phyloP scores from a whole-genome alignment of 2,329 filamentous ascomycete genomes.

The Chrysosporium queenslandicum region DNA sequence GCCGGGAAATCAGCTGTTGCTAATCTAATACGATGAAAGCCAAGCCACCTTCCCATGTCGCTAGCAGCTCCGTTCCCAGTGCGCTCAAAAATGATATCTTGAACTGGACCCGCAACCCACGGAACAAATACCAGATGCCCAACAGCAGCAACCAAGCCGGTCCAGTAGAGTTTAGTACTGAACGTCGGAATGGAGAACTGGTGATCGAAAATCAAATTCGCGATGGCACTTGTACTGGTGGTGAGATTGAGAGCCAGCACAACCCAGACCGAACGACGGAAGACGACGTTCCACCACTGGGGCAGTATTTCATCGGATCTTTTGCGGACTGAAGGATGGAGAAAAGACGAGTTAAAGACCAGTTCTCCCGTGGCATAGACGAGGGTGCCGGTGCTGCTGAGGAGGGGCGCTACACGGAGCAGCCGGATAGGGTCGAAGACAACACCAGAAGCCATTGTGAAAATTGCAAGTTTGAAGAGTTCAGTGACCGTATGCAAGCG shows the following conservation, averaged over 20 bases:
- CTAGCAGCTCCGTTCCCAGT: slow-evolving; percentile 7
- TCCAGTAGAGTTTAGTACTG: slow-evolving; percentile 15
- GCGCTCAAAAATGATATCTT: slow-evolving; percentile 12
- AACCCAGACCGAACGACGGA: slow-evolving; percentile 27
- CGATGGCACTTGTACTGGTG: slow-evolving; percentile 12
- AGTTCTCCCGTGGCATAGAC: slow-evolving; percentile 38
- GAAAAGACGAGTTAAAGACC: slow-evolving; percentile 20
- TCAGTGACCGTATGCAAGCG: too few species aligned
- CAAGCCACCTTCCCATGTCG: slow-evolving; percentile 15
- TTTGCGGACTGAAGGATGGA: slow-evolving; percentile 15
- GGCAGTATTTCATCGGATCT: slow-evolving; percentile 31
- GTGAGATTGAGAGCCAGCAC: slow-evolving; percentile 13
- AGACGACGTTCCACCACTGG: slow-evolving; percentile 37
- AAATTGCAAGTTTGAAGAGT: neutral
- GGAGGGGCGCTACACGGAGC: slow-evolving; percentile 38
- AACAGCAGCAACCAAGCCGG: slow-evolving; percentile 13
- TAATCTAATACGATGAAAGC: slow-evolving; percentile 16
- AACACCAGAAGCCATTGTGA: slow-evolving; percentile 13
- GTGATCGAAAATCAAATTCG: slow-evolving; percentile 11
- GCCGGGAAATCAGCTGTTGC: slow-evolving; percentile 15
- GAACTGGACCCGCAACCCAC: slow-evolving; percentile 14
- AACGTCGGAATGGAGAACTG: slow-evolving; percentile 5
- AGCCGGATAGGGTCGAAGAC: slow-evolving; percentile 16
- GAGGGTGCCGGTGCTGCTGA: slow-evolving; percentile 42
- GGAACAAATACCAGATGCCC: slow-evolving; percentile 17